Evolutionary conservation across 2,329 filamentous ascomycete species (phyloP).

Genomic region (Calonectria pauciramosa): DNA sequence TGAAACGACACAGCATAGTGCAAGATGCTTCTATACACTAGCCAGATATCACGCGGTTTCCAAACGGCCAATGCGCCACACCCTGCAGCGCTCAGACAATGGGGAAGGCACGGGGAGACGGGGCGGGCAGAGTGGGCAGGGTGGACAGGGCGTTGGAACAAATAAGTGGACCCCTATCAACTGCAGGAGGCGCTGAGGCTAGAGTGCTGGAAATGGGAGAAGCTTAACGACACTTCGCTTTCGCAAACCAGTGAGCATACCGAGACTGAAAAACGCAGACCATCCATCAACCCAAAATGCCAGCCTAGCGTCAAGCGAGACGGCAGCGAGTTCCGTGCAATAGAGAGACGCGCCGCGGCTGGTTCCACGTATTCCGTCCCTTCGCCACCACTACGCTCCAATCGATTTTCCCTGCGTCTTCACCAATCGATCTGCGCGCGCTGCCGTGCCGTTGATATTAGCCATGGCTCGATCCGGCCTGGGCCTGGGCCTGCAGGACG

Average conservation of each 20-base stretch:
- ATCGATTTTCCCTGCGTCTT: background rate
- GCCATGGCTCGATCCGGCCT: conserved; percentile 35
- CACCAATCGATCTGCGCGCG: background rate
- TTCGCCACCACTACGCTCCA: background rate
- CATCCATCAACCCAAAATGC: background rate
- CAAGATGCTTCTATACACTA: background rate
- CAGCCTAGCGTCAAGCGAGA: background rate
- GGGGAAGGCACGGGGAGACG: conserved; percentile 17
- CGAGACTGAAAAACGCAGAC: background rate
- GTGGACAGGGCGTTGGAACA: conserved; percentile 18
- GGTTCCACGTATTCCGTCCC: conserved; percentile 8
- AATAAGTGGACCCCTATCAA: conserved; percentile 26
- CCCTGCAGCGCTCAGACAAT: conserved; percentile 24
- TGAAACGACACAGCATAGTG: conserved; percentile 2
- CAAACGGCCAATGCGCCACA: conserved; percentile 29
- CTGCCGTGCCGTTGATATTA: conserved; percentile 11
- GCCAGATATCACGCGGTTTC: conserved; percentile 16
- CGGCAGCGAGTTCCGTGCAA: background rate
- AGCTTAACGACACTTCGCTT: conserved; percentile 22
- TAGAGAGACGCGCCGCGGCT: conserved; percentile 1
- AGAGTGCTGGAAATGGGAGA: background rate
- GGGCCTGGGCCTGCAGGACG: conserved; percentile 34
- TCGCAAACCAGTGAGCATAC: background rate
- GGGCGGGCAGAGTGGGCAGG: background rate
- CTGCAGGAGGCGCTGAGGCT: background rate